A percentile compares a stretch with the other conserved stretches of the same genome.
Evolutionary conservation across 768 basidiomycete genomes (phyloP).

Genomic region (Lentinula sp.): DNA sequence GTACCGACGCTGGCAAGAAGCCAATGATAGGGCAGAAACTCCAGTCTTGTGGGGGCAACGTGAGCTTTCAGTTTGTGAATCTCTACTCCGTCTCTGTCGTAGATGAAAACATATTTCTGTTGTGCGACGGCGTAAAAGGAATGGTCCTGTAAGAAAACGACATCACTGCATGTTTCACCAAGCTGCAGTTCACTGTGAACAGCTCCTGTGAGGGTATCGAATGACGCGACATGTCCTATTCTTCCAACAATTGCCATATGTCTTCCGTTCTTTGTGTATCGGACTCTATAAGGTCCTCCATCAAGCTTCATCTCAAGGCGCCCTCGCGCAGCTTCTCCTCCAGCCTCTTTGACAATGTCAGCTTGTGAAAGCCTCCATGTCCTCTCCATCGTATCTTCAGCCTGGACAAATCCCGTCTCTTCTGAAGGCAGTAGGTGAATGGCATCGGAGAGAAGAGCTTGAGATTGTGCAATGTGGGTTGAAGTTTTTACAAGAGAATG

Average conservation of each 20-base stretch:
- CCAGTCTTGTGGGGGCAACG: slow-evolving; percentile 84
- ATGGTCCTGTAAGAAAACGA: slow-evolving; percentile 90
- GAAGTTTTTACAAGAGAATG: slow-evolving; percentile 59
- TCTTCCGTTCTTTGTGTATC: slow-evolving; percentile 89
- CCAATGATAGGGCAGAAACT: slow-evolving; percentile 96
- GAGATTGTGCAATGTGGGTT: slow-evolving; percentile 53
- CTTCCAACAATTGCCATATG: slow-evolving; percentile 83
- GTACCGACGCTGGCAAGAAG: slow-evolving; percentile 83
- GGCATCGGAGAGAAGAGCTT: slow-evolving; percentile 61
- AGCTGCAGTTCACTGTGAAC: slow-evolving; percentile 86
- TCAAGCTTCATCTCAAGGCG: slow-evolving; percentile 77
- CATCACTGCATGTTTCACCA: slow-evolving; percentile 85
- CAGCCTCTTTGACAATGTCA: slow-evolving; percentile 62
- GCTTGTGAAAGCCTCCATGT: slow-evolving; percentile 87
- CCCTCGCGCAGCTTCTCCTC: slow-evolving; percentile 72
- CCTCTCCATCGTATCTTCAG: slow-evolving; percentile 74
- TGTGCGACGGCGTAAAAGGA: slow-evolving; percentile 94
- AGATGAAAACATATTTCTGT: slow-evolving; percentile 93
- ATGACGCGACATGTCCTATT: slow-evolving; percentile 84
- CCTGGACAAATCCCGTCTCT: slow-evolving; percentile 68
- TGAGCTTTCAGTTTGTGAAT: slow-evolving; percentile 79
- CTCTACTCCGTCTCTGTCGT: slow-evolving; percentile 91
- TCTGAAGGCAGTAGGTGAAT: slow-evolving; percentile 57
- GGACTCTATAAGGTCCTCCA: slow-evolving; percentile 76
- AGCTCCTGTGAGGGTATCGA: slow-evolving; percentile 87